Conservation (phyloP, 495 filamentous ascomycete genomes). For the Trichoderma virens region DNA sequence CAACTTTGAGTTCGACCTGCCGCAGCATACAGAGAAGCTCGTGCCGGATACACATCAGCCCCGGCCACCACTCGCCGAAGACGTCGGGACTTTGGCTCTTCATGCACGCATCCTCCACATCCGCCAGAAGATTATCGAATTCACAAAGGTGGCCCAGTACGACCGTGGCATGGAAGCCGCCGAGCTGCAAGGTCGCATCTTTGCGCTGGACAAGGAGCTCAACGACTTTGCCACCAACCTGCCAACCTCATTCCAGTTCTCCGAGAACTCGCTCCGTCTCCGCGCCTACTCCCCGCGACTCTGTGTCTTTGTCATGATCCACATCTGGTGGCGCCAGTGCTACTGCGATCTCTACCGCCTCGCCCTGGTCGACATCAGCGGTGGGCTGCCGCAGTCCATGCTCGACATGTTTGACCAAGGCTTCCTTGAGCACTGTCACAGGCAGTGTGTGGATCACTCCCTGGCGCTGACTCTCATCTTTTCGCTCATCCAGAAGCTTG, state of each 20-base stretch:
- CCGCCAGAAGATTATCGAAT: slow-evolving; percentile 35
- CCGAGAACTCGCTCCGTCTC: slow-evolving; percentile 39
- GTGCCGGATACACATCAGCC: slow-evolving; percentile 20
- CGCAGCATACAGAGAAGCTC: slow-evolving; percentile 35
- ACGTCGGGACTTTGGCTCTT: slow-evolving; percentile 41
- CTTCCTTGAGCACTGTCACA: slow-evolving; percentile 30
- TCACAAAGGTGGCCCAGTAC: slow-evolving; percentile 26
- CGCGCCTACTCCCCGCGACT: slow-evolving; percentile 40
- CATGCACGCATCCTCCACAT: slow-evolving; percentile 41
- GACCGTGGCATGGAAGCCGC: slow-evolving; percentile 28
- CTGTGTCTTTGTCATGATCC: slow-evolving; percentile 43
- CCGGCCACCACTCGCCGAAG: slow-evolving; percentile 30
- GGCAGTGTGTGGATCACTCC: slow-evolving; percentile 40
- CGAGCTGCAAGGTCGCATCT: slow-evolving; percentile 30
- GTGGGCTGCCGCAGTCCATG: slow-evolving; percentile 29
- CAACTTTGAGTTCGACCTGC: slow-evolving; percentile 45
- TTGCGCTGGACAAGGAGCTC: slow-evolving; percentile 34
- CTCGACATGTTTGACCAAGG: slow-evolving; percentile 31
- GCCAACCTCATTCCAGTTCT: slow-evolving; percentile 38
- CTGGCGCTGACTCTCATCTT: slow-evolving; percentile 42
- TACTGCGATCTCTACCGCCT: slow-evolving; percentile 42
- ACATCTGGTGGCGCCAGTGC: slow-evolving; percentile 44
- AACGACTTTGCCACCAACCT: slow-evolving; percentile 36
- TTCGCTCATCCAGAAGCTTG: slow-evolving; percentile 31
- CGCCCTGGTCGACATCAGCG: slow-evolving; percentile 34